Percentiles rank a stretch among this genome's conserved stretches.
These are phyloP conservation scores for Breviolum minutum DNA, from an alignment of 73 alveolate species.

Conservation along the genomic window DNA sequence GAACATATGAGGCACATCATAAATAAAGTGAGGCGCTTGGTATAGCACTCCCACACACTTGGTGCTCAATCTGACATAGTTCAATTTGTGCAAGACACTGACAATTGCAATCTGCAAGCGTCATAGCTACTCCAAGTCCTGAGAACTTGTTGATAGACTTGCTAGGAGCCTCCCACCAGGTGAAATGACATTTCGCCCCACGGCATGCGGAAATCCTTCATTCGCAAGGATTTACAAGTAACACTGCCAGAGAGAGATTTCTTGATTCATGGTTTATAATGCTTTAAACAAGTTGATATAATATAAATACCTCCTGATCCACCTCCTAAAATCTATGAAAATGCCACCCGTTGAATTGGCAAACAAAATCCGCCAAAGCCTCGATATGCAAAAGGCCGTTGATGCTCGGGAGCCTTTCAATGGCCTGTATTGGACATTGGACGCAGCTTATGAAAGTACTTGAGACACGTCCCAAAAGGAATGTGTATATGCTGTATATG, in stretches of 20 bases:
- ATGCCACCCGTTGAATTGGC: no score
- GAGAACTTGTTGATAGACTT: conserved; percentile 90
- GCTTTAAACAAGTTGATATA: no score
- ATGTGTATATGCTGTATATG: not conserved
- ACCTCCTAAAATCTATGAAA: no score
- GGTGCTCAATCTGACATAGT: not conserved
- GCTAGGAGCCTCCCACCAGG: conserved; percentile 58
- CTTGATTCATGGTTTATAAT: no score
- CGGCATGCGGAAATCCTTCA: no score
- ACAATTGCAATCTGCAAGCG: not conserved
- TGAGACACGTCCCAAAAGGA: not conserved
- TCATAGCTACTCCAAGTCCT: not conserved
- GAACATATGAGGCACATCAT: no score
- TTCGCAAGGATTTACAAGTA: no score
- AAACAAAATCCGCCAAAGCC: not conserved
- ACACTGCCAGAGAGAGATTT: no score
- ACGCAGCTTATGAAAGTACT: not conserved
- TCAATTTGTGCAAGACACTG: not conserved
- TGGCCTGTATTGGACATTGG: not conserved
- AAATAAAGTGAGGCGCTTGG: no score
- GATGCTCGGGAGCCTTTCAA: conserved; percentile 18
- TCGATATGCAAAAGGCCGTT: conserved; percentile 5
- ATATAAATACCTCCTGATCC: no score
- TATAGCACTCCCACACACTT: no score
- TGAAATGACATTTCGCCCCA: no score